A percentile compares a stretch with the other conserved stretches of the same genome.
Evolutionary conservation across 305 asterid genomes (phyloP).

Genomic region (Fraxinus albicans): DNA sequence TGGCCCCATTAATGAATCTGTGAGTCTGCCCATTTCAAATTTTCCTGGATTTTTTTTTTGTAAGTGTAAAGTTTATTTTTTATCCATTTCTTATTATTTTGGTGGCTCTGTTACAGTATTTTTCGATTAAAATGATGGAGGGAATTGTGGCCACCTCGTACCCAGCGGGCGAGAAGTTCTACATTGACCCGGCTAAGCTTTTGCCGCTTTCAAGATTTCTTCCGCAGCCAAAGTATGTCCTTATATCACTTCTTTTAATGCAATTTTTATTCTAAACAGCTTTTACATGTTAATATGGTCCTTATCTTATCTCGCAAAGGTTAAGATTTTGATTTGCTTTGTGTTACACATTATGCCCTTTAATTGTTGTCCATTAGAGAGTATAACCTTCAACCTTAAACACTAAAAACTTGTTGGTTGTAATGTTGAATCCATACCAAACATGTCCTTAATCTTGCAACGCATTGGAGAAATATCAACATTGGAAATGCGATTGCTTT

Average conservation of each 20-base stretch:
- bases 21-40: slow-evolving; percentile 33
- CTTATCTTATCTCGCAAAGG: not conserved
- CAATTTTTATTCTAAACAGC: not conserved
- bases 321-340: not conserved
- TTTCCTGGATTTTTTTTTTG: not conserved
- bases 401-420: not conserved
- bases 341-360: not conserved
- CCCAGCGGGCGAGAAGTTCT: slow-evolving; percentile 78
- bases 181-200: slow-evolving; percentile 86
- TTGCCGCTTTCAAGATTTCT: slow-evolving; percentile 82
- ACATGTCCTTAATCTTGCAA: not conserved
- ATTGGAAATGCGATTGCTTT: not conserved
- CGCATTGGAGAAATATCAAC: not conserved
- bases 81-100: not conserved
- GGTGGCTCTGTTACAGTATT: slow-evolving; percentile 41
- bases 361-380: not conserved
- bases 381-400: not conserved
- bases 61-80: not conserved
- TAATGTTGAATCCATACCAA: not conserved
- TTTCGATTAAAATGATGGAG: slow-evolving; percentile 87
- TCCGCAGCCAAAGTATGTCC: slow-evolving; percentile 73
- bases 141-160: slow-evolving; percentile 88
- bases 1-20: slow-evolving; percentile 89
- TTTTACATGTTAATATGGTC: not conserved
- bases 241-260: not conserved